A percentile compares a stretch with the other conserved stretches of the same genome.
These are phyloP conservation scores for Metschnikowia continentalis DNA, from an alignment of 805 yeast genomes.

Conservation along the genomic window DNA sequence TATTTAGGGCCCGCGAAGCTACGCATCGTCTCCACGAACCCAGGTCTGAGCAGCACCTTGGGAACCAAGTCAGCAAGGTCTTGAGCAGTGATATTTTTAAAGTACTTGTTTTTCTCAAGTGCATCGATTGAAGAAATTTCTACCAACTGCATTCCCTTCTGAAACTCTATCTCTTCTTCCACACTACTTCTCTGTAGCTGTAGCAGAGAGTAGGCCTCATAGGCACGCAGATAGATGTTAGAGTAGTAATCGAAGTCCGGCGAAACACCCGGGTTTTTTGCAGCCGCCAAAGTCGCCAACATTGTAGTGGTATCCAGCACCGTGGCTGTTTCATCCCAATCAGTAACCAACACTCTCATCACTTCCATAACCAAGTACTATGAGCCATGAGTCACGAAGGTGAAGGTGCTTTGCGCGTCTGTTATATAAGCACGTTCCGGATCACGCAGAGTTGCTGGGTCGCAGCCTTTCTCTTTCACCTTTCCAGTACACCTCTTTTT, in stretches of 20 bases:
- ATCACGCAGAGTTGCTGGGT: neutral
- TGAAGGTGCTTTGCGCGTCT: neutral
- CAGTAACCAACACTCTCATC: constrained; percentile 33
- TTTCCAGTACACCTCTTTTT: neutral
- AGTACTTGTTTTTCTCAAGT: constrained; percentile 34
- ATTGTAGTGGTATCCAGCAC: constrained; percentile 48
- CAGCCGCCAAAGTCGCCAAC: constrained; percentile 48
- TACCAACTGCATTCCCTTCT: constrained; percentile 39
- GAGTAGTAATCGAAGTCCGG: constrained; percentile 41
- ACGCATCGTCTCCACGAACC: constrained; percentile 34
- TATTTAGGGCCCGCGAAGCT: constrained; percentile 30
- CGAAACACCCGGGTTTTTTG: constrained; percentile 33
- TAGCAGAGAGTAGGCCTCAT: constrained; percentile 22
- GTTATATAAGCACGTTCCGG: neutral
- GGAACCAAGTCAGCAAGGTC: constrained; percentile 33
- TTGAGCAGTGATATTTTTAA: constrained; percentile 35
- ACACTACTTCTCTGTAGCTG: constrained; percentile 18
- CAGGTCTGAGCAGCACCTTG: constrained; percentile 35
- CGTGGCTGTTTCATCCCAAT: constrained; percentile 69
- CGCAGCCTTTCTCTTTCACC: neutral
- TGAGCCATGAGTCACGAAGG: neutral
- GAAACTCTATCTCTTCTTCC: constrained; percentile 43
- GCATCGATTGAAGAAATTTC: constrained; percentile 49
- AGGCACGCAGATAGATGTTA: constrained; percentile 38
- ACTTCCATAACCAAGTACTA: neutral